Base-by-base conservation (phyloP, 495 filamentous ascomycete species). In the Immersiella caudata region DNA sequence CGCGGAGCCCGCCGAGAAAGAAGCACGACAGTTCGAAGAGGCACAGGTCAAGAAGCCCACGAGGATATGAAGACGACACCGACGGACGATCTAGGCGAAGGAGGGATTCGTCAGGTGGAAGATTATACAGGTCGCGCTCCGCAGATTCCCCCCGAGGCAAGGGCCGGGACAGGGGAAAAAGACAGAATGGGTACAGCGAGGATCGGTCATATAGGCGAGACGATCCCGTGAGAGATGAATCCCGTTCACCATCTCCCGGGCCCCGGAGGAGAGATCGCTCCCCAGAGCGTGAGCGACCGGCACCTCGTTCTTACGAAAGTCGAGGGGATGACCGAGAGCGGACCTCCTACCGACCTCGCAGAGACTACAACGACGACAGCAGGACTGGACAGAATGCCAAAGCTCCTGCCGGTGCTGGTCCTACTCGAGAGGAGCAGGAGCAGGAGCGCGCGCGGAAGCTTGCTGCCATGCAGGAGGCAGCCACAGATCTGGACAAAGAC, bases 381-480 rank as follows among this genome's bases (percentile, higher is more conserved):
- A 57, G 66, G 65, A 22, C 50, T 25, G 55, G 56, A 58, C 60
- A 68, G 62, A 65, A 36, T 20, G 62, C 26, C 36, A 40, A 18
- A 26, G 35, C 16, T 14, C 65, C 54, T 55, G 64, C 27, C 14
- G 49, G n/a, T 21, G 26, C 25, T 18, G 56, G 29, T 21, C 64
- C 68, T 9, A 68, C 71, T 55, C 67, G 70, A 29, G 69, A 67
- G 11, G 27, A 62, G 9, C 62, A 54, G 6, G 68, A 83, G 40
- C 79, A 83, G 18, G 87, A 90, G 66, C 86, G 85, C 2, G 86
- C 84, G 8, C 80, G 84, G 21, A 94, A 91, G 73, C 81, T 98
- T 5, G 92, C 91, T 20, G 91, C 89, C 36, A 99, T 99, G 95
- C 91, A 93, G 72, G 84, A 86, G 25, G 92, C 91, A 62, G 95